Percentiles rank a stretch among this genome's conserved stretches.
phyloP scores from a whole-genome alignment of 768 basidiomycete genomes.

The Tricholomella constricta region DNA sequence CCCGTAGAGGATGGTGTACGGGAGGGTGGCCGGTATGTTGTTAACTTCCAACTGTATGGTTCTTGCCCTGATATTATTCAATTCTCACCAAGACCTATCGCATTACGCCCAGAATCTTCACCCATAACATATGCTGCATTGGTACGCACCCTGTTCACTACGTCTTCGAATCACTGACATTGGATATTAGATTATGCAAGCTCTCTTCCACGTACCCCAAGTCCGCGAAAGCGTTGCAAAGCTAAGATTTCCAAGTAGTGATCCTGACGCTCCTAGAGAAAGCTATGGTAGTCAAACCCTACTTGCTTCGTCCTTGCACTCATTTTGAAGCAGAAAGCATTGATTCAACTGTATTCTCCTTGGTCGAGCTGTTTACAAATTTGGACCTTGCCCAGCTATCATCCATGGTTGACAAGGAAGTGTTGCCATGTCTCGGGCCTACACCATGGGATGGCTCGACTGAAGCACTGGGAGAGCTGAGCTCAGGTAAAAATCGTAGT shows the following conservation, averaged over 20 bases:
- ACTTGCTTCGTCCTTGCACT: neutral
- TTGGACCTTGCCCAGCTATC: slow-evolving; percentile 67
- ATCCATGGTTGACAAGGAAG: slow-evolving; percentile 54
- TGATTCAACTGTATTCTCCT: slow-evolving; percentile 55
- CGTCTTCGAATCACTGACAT: neutral
- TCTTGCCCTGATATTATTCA: neutral
- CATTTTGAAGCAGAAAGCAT: neutral
- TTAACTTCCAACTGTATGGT: neutral
- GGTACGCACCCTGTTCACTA: slow-evolving; percentile 32
- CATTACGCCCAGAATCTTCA: slow-evolving; percentile 58
- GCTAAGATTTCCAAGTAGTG: slow-evolving; percentile 31
- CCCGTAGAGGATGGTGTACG: slow-evolving; percentile 55
- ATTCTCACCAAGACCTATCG: slow-evolving; percentile 57
- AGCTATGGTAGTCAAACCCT: slow-evolving; percentile 30
- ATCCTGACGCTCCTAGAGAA: slow-evolving; percentile 19
- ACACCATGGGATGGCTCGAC: slow-evolving; percentile 35
- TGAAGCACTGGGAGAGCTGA: slow-evolving; percentile 19
- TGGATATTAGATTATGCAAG: slow-evolving; percentile 48
- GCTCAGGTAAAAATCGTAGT: slow-evolving; percentile 18
- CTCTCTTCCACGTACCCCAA: slow-evolving; percentile 72
- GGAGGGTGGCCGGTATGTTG: slow-evolving; percentile 53
- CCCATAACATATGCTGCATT: slow-evolving; percentile 60
- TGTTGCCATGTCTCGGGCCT: slow-evolving; percentile 48
- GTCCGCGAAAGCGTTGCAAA: slow-evolving; percentile 48
- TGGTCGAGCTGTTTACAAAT: slow-evolving; percentile 68